A percentile compares a stretch with the other conserved stretches of the same genome.
Conservation (phyloP, 495 filamentous ascomycete species). For the Trichoderma reesei region DNA sequence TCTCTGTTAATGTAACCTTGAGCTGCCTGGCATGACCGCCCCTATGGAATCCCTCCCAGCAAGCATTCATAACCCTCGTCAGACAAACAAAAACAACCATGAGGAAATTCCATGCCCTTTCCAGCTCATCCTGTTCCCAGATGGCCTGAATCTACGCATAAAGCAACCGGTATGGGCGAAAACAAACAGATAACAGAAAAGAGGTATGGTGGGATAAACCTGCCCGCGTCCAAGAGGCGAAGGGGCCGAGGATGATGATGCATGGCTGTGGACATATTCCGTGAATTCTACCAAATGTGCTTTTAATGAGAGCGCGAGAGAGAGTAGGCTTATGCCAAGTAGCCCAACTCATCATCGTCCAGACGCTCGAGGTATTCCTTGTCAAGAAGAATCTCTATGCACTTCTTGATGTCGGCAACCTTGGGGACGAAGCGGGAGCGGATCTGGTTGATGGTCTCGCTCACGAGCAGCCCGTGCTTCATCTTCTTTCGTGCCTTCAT, state of each 20-base stretch:
- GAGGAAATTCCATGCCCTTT: constrained; percentile 2
- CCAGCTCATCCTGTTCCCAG: neutral
- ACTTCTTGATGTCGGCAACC: constrained; percentile 95
- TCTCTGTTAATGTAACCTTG: neutral
- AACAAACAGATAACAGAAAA: neutral
- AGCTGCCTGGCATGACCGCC: neutral
- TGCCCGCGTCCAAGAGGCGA: neutral
- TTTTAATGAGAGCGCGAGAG: neutral
- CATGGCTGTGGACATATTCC: neutral
- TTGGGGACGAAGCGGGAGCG: constrained; percentile 89
- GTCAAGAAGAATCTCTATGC: constrained; percentile 96
- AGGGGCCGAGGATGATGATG: neutral
- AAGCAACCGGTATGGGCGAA: neutral
- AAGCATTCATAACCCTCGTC: no score
- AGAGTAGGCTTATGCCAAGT: constrained; percentile 53
- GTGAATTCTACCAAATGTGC: neutral
- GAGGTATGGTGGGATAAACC: neutral
- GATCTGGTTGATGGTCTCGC: constrained; percentile 92
- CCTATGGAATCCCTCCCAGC: neutral
- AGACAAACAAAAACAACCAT: neutral
- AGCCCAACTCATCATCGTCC: constrained; percentile 88
- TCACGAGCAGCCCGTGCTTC: constrained; percentile 89
- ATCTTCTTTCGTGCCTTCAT: constrained; percentile 99
- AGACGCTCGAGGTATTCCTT: constrained; percentile 97
- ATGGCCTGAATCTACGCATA: neutral